phyloP scores from a whole-genome alignment of 1,284 basidiomycete genomes.

The Malassezia restricta region DNA sequence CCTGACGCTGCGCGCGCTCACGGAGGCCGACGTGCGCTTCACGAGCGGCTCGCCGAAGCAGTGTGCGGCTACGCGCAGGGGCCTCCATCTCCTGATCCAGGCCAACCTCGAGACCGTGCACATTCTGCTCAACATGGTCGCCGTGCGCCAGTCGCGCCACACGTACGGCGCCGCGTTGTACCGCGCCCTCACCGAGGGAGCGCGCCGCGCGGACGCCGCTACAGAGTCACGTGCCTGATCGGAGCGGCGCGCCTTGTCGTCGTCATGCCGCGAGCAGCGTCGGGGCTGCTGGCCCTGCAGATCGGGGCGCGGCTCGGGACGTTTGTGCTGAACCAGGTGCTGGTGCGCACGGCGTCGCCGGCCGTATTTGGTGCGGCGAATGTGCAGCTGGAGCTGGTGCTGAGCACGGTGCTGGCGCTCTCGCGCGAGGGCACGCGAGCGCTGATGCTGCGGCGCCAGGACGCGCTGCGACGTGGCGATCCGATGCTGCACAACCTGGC shows the following conservation, averaged over 20 bases:
- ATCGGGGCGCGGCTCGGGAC: slow-evolving; percentile 70
- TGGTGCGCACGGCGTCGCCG: slow-evolving; percentile 72
- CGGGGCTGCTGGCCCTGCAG: slow-evolving; percentile 75
- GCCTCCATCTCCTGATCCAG: not conserved
- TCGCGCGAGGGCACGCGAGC: slow-evolving; percentile 67
- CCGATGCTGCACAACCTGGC: slow-evolving; percentile 30
- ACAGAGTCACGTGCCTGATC: not conserved
- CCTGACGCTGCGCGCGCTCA: too few relatives aligned
- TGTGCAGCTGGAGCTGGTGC: slow-evolving; percentile 72
- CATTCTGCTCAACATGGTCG: slow-evolving; percentile 7
- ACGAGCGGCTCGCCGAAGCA: too few relatives aligned
- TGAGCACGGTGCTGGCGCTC: slow-evolving; percentile 80
- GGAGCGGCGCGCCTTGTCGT: not conserved
- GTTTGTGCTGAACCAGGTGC: slow-evolving; percentile 72
- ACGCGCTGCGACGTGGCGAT: not conserved
- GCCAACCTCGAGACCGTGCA: slow-evolving; percentile 1
- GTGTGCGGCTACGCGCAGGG: not conserved
- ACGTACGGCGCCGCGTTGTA: slow-evolving; percentile 9
- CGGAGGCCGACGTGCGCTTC: too few relatives aligned
- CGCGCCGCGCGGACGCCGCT: not conserved
- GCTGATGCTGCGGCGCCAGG: slow-evolving; percentile 19
- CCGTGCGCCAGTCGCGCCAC: slow-evolving; percentile 1
- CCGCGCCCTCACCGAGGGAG: not conserved
- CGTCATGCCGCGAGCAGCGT: slow-evolving; percentile 49
- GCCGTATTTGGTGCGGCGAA: slow-evolving; percentile 72